Percentiles rank a stretch among this genome's conserved stretches.
These are phyloP conservation scores for Petasospora rhodanensis DNA, from an alignment of 1,139 yeast species.

Conservation along the genomic window DNA sequence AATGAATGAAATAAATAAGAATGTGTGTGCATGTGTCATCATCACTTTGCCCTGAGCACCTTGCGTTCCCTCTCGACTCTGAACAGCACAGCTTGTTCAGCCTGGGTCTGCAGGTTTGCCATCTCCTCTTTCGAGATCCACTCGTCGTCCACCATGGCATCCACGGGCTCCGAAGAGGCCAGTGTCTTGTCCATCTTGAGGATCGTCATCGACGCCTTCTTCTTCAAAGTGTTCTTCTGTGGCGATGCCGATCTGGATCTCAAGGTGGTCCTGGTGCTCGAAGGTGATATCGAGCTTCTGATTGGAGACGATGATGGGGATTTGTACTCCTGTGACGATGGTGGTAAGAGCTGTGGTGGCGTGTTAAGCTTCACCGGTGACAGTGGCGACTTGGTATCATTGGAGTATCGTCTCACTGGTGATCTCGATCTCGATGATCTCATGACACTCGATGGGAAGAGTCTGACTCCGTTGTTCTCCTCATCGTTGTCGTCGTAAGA, in stretches of 20 bases:
- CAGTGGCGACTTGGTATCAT: slow-evolving; percentile 8
- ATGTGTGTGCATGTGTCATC: too few species aligned
- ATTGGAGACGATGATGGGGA: slow-evolving; percentile 15
- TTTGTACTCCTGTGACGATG: slow-evolving; percentile 3
- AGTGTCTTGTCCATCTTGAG: slow-evolving; percentile 23
- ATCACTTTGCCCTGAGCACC: slow-evolving; percentile 10
- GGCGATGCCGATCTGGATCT: slow-evolving; percentile 25
- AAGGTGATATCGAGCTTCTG: slow-evolving; percentile 8
- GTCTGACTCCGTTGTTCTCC: slow-evolving; percentile 15
- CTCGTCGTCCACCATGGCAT: slow-evolving; percentile 10
- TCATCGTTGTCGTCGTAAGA: slow-evolving; percentile 5
- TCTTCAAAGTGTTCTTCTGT: slow-evolving; percentile 19
- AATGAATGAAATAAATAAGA: too few species aligned
- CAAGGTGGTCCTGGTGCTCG: slow-evolving; percentile 11
- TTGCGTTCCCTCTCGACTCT: slow-evolving; percentile 25
- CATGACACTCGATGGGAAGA: slow-evolving; percentile 17
- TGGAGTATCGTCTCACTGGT: slow-evolving; percentile 16
- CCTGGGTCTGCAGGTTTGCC: slow-evolving; percentile 13
- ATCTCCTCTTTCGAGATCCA: slow-evolving; percentile 20
- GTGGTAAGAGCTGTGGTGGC: slow-evolving; percentile 4
- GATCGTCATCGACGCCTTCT: slow-evolving; percentile 26
- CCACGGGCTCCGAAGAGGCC: slow-evolving; percentile 2
- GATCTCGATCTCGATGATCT: slow-evolving; percentile 20
- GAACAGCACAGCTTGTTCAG: slow-evolving; percentile 24
- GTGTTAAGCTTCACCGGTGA: slow-evolving; percentile 15